Percentiles rank a stretch among this genome's conserved stretches.
Evolutionary conservation across 495 filamentous ascomycete species (phyloP).

Genomic region (Penicillium verhagenii): DNA sequence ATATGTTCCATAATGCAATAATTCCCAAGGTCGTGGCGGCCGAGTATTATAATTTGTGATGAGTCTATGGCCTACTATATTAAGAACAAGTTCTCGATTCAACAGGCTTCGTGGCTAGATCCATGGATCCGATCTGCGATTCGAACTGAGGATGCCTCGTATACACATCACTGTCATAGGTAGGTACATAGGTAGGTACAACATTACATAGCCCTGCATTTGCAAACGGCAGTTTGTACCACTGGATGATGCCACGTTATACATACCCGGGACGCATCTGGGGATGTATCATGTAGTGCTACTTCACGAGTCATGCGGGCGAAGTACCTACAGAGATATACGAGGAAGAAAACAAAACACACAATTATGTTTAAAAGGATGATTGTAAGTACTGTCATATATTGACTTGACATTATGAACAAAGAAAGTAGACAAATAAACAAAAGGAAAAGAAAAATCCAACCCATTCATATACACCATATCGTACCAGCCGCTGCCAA

Average conservation of each 20-base stretch:
- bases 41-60: no score
- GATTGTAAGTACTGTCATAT: not conserved
- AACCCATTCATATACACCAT: constrained; percentile 22
- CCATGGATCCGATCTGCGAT: no score
- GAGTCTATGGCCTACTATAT: no score
- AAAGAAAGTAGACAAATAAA: not conserved
- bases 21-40: no score
- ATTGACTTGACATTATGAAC: not conserved
- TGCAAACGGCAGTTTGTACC: not conserved
- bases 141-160: no score
- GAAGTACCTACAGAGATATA: no score
- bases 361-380: not conserved
- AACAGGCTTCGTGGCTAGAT: not conserved
- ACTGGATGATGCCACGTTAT: not conserved
- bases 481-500: constrained; percentile 17
- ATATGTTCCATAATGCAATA: no score
- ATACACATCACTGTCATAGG: no score
- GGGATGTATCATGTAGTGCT: no score
- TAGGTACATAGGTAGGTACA: not conserved
- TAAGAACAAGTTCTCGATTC: no score
- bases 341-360: not conserved
- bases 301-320: not conserved
- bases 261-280: not conserved
- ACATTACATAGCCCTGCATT: not conserved
- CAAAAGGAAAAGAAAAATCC: constrained; percentile 5